Base-by-base conservation (phyloP, 2,329 filamentous ascomycete species). In the Shiraia sp. region DNA sequence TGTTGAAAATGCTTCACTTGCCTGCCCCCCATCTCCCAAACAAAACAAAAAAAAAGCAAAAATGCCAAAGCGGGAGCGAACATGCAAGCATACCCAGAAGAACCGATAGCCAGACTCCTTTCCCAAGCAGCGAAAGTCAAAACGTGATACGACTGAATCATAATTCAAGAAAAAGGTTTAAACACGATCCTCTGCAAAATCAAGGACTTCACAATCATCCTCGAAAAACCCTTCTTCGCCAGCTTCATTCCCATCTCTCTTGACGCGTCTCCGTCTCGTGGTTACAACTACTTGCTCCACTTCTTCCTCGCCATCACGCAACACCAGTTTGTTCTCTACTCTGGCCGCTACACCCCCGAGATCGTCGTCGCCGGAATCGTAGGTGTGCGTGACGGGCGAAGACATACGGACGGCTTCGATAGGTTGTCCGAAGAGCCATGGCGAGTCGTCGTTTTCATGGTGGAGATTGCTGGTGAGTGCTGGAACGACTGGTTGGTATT, bases 181-280 rank as follows among this genome's bases (percentile, higher is more conserved):
- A 0, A 81, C 79, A 31, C 78, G 68, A 48, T 81, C 78, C 36
- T 75, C 72, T 10, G 90, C 88, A 79, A 93, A 95, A 72, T 95
- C 90, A 49, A 95, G 79, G 42, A 96, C 87, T 66, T 95, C 90
- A 55, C 88, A 93, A 63, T 95, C 90, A 65, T 96, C 89, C 70
- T 96, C 90, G 59, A 95, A 95, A 69, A 95, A 95, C 2, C 86
- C 69, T 27, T 72, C 87, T 39, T 82, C 81, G 40, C 86, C 83
- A 42, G 88, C 86, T 9, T 72, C 66, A 22, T 75, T 73, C 27
- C 62, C 62, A 43, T 66, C 59, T 37, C 79, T 75, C 36, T 75
- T 76, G 27, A 75, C 73, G 34, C 63, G 81, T 45, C 88, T 81
- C 37, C 87, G 78, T 47, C 89, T 79, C 2, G 89, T 92, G 12